phyloP scores from a whole-genome alignment of 2,329 filamentous ascomycete genomes.

The Trichoderma koningiopsis region DNA sequence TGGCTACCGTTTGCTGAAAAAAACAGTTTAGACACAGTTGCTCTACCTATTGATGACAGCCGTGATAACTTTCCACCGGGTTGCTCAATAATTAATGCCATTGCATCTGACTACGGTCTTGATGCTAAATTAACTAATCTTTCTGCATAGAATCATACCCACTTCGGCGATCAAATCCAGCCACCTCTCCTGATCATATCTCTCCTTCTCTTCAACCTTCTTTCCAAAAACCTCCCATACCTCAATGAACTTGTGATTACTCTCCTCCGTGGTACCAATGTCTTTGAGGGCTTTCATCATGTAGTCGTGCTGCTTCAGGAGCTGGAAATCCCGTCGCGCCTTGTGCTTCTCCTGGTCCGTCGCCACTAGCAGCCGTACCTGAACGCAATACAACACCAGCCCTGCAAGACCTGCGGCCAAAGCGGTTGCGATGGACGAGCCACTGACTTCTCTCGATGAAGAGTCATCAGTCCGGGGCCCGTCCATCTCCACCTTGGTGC shows the following conservation, averaged over 20 bases:
- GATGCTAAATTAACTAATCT: slow-evolving; percentile 15
- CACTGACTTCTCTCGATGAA: slow-evolving; percentile 22
- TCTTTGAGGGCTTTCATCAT: slow-evolving; percentile 30
- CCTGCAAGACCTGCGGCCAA: slow-evolving; percentile 37
- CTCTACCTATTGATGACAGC: background rate
- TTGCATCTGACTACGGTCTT: background rate
- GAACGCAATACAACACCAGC: slow-evolving; percentile 36
- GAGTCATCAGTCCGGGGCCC: background rate
- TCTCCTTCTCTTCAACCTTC: slow-evolving; percentile 28
- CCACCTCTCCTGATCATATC: slow-evolving; percentile 26
- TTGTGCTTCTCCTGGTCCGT: slow-evolving; percentile 28
- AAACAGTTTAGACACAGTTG: background rate
- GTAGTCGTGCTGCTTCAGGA: slow-evolving; percentile 28
- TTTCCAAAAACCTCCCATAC: slow-evolving; percentile 35
- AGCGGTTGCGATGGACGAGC: slow-evolving; percentile 37
- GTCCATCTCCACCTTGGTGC: slow-evolving; percentile 32
- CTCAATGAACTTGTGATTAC: slow-evolving; percentile 33
- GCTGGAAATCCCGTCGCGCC: slow-evolving; percentile 24
- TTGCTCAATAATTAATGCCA: background rate
- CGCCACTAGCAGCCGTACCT: slow-evolving; percentile 27
- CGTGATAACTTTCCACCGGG: no score
- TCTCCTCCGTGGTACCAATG: slow-evolving; percentile 31
- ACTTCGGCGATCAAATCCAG: slow-evolving; percentile 28
- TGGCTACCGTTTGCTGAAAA: no score
- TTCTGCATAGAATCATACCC: slow-evolving; percentile 22